Percentiles rank a stretch among this genome's conserved stretches.
Conservation (phyloP, 2,329 filamentous ascomycete species). For the Periglandula ipomoeae region DNA sequence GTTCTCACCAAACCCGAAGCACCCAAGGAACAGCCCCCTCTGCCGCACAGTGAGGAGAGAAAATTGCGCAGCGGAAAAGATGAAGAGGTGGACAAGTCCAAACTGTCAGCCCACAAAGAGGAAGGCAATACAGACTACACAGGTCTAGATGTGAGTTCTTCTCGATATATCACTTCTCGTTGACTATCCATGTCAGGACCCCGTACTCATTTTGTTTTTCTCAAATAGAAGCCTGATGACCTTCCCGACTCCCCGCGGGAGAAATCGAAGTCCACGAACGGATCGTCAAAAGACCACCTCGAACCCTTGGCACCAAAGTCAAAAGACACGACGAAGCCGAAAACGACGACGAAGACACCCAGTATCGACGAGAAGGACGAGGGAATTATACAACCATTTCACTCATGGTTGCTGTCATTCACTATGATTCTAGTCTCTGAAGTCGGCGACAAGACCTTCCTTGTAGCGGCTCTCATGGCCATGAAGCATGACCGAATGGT, state of each 20-base stretch:
- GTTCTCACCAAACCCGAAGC: slow-evolving; percentile 67
- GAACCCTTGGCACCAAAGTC: neutral
- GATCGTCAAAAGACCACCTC: slow-evolving; percentile 27
- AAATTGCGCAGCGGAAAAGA: slow-evolving; percentile 42
- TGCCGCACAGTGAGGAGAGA: slow-evolving; percentile 73
- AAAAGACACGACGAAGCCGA: slow-evolving; percentile 17
- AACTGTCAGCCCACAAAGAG: slow-evolving; percentile 35
- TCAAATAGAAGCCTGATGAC: slow-evolving; percentile 63
- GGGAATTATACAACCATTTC: slow-evolving; percentile 66
- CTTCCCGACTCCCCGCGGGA: slow-evolving; percentile 73
- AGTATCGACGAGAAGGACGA: slow-evolving; percentile 32
- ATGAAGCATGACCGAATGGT: slow-evolving; percentile 94
- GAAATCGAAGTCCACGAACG: slow-evolving; percentile 59
- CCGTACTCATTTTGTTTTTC: neutral
- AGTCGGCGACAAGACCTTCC: slow-evolving; percentile 96
- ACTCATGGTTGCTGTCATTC: slow-evolving; percentile 85
- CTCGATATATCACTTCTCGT: neutral
- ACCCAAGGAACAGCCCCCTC: slow-evolving; percentile 75
- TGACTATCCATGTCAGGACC: neutral
- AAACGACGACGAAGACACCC: slow-evolving; percentile 16
- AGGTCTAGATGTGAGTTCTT: slow-evolving; percentile 24
- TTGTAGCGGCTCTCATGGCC: slow-evolving; percentile 94
- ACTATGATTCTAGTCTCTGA: slow-evolving; percentile 98
- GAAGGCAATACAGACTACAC: slow-evolving; percentile 23
- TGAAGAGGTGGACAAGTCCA: slow-evolving; percentile 32